A percentile compares a stretch with the other conserved stretches of the same genome.
Conservation (phyloP, 441 rosid genomes). For the Adansonia gregorii region DNA sequence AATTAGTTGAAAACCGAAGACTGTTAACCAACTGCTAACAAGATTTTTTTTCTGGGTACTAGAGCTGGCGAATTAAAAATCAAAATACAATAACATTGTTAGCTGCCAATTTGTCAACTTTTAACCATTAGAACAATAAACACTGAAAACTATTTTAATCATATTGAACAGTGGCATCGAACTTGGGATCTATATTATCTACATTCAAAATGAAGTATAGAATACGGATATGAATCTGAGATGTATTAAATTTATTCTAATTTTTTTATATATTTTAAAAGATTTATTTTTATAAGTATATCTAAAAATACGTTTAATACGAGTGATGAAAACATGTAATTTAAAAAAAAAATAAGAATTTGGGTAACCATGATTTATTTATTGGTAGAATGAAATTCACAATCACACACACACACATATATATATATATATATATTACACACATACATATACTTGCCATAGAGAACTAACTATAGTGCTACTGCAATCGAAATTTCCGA, state of each 20-base stretch:
- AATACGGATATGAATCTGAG: too few relatives aligned
- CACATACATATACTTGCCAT: background rate
- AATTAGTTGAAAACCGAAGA: slow-evolving; percentile 11
- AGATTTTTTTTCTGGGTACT: background rate
- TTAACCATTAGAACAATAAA: background rate
- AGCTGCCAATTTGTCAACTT: background rate
- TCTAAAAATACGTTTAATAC: too few relatives aligned
- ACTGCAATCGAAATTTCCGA: too few relatives aligned
- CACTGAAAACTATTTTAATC: background rate
- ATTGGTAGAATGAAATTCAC: background rate
- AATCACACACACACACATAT: too few relatives aligned
- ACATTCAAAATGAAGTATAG: too few relatives aligned
- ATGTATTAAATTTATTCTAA: too few relatives aligned
- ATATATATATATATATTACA: background rate
- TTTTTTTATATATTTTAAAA: too few relatives aligned
- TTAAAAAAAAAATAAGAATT: too few relatives aligned
- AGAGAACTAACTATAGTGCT: background rate
- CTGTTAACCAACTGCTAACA: background rate
- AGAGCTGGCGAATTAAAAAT: background rate
- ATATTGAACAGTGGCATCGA: background rate
- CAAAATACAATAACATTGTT: background rate
- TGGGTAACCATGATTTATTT: background rate
- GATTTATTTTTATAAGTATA: too few relatives aligned
- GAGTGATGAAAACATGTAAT: too few relatives aligned
- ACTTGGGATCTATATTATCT: background rate